phyloP scores from a whole-genome alignment of 2,329 filamentous ascomycete genomes.

The Phialocephala subalpina region DNA sequence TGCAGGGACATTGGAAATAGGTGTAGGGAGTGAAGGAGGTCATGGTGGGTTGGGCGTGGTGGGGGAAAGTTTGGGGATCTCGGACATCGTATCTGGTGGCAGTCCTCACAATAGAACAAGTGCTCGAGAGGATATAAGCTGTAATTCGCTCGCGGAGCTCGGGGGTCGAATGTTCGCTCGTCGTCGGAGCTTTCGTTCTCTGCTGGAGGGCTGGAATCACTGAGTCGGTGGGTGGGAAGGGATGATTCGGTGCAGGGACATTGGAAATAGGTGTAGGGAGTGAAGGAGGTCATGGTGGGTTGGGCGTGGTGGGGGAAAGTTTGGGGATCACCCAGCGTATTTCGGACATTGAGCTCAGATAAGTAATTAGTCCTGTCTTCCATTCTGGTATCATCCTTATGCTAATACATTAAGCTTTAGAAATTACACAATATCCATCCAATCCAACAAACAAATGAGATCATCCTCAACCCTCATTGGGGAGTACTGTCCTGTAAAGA shows the following conservation, averaged over 20 bases:
- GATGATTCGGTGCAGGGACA: constrained; percentile 67
- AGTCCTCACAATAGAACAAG: constrained; percentile 96
- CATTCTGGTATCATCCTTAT: not conserved
- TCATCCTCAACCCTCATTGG: not conserved
- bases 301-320: constrained; percentile 8
- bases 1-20: constrained; percentile 73
- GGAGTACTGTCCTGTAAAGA: not conserved
- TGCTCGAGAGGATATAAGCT: constrained; percentile 93
- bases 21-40: constrained; percentile 65
- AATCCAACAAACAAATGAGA: not conserved
- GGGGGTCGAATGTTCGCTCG: constrained; percentile 85
- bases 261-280: constrained; percentile 72
- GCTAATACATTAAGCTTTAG: constrained; percentile 13
- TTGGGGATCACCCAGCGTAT: not conserved
- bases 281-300: constrained; percentile 56
- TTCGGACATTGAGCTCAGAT: not conserved
- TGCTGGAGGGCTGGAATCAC: constrained; percentile 43
- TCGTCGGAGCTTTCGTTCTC: constrained; percentile 61
- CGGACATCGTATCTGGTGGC: constrained; percentile 93
- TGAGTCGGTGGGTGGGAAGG: constrained; percentile 40
- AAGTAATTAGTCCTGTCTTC: not conserved
- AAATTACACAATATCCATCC: constrained; percentile 3
- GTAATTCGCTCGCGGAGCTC: constrained; percentile 85
- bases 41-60: constrained; percentile 47
- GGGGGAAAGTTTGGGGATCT: constrained; percentile 12